Percentiles rank a stretch among this genome's conserved stretches.
phyloP scores from a whole-genome alignment of 2,329 filamentous ascomycete genomes.

The Ceratocystis albifundus region DNA sequence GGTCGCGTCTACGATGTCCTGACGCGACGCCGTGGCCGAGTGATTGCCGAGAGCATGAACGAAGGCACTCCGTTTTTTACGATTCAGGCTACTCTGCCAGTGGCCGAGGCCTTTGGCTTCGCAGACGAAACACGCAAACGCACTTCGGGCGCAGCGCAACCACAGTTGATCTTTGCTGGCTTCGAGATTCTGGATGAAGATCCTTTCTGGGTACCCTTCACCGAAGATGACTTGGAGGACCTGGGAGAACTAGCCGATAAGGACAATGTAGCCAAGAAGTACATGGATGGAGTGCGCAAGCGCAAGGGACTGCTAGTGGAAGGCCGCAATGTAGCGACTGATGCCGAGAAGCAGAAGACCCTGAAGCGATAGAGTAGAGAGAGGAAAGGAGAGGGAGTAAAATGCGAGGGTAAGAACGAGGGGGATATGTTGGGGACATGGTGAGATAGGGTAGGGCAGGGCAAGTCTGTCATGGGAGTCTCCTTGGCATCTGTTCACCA shows the following conservation, averaged over 20 bases:
- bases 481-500: background rate
- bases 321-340: slow-evolving; percentile 62
- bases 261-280: slow-evolving; percentile 92
- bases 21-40: slow-evolving; percentile 80
- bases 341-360: slow-evolving; percentile 84
- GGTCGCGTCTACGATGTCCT: slow-evolving; percentile 95
- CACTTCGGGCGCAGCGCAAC: slow-evolving; percentile 78
- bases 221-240: slow-evolving; percentile 93
- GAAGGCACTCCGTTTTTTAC: slow-evolving; percentile 96
- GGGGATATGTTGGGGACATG: background rate
- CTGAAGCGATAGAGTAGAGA: slow-evolving; percentile 45
- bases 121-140: slow-evolving; percentile 92
- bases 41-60: slow-evolving; percentile 82
- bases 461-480: too few relatives aligned
- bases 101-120: slow-evolving; percentile 93
- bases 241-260: slow-evolving; percentile 83
- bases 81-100: slow-evolving; percentile 75
- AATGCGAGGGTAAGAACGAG: background rate
- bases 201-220: slow-evolving; percentile 94
- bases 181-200: slow-evolving; percentile 92
- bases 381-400: background rate
- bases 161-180: slow-evolving; percentile 85
- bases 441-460: background rate
- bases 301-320: slow-evolving; percentile 82
- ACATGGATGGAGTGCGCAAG: slow-evolving; percentile 79